Base-by-base conservation (phyloP, 768 basidiomycete species). In the Leccinum barrowsii region DNA sequence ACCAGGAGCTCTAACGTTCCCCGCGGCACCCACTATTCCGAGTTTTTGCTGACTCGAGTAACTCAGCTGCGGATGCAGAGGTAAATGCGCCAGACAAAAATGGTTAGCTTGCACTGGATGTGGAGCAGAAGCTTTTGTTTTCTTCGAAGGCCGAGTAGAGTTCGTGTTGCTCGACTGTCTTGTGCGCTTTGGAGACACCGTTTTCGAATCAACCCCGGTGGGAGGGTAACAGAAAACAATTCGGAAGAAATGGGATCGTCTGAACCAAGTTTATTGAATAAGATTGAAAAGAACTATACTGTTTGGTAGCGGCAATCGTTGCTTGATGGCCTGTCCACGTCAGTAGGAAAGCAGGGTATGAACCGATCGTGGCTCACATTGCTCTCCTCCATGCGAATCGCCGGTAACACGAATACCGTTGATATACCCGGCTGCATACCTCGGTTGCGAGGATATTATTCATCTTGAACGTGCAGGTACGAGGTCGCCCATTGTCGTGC, bases 191-290 rank as follows among this genome's bases (percentile, higher is more conserved):
- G 57, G 55, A 35, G 58, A 51, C 42, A 15, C 35, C 35, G 54
- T 50, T 50, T 35, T 37, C 30, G n/a, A 42, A 42, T 42, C 40
- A 26, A 26, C 26, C 26, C 26, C 26, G 26, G 26, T 26, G 26
- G 26, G n/a, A 52, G 56, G 55, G 55, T 59, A 52, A 58, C 55
- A 54, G 59, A 57, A 60, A 59, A 50, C 37, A 54, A 53, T 63
- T 63, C 59, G 59, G 56, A 57, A 55, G 61, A 37, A 63, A 55
- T 55, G 65, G 75, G 59, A 51, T 55, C 55, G 57, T 63, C 63
- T 59, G 55, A 30, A 21, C 28, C 22, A 21, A 21, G 26, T 26
- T 42, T 17, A 24, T 46, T 26, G 52, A n/a, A 28, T 52, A 57
- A 58, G 64, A 60, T 26, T 26, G 26, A 26, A 26, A 26, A 26